These are phyloP conservation scores for Monosporascus ibericus DNA, from an alignment of 2,329 filamentous ascomycete species.

Conservation along the genomic window DNA sequence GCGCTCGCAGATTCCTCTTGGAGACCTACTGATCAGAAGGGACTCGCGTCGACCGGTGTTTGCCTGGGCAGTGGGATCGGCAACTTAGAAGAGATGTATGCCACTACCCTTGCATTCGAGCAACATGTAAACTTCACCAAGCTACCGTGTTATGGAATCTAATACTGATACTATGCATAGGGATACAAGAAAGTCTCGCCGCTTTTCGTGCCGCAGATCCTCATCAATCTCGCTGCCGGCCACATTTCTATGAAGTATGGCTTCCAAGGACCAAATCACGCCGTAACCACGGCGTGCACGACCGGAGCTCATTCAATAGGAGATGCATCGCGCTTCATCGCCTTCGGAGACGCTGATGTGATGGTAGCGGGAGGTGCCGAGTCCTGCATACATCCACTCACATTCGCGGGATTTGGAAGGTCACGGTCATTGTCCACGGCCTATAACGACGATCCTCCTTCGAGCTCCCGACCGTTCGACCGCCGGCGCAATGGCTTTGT, in stretches of 20 bases:
- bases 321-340: conserved; percentile 87
- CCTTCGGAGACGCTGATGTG: conserved; percentile 84
- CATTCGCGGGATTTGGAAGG: conserved; percentile 84
- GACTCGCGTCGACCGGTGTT: conserved; percentile 75
- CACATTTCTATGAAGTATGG: conserved; percentile 92
- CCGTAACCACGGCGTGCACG: conserved; percentile 90
- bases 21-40: conserved; percentile 53
- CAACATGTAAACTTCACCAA: conserved; percentile 52
- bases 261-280: conserved; percentile 86
- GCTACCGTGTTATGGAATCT: conserved; percentile 2
- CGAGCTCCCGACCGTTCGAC: conserved; percentile 85
- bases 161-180: conserved; percentile 34
- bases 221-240: conserved; percentile 92
- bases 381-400: conserved; percentile 90
- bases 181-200: conserved; percentile 92
- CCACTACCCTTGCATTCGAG: conserved; percentile 71
- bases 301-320: conserved; percentile 93
- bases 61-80: conserved; percentile 95
- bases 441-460: conserved; percentile 65
- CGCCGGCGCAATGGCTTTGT: conserved; percentile 76
- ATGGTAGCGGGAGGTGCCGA: conserved; percentile 97
- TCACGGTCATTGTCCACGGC: conserved; percentile 78
- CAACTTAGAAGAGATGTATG: conserved; percentile 84
- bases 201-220: conserved; percentile 82
- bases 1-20: conserved; percentile 79